These are phyloP conservation scores for Salix brachista DNA, from an alignment of 345 rosid genomes.

Conservation along the genomic window DNA sequence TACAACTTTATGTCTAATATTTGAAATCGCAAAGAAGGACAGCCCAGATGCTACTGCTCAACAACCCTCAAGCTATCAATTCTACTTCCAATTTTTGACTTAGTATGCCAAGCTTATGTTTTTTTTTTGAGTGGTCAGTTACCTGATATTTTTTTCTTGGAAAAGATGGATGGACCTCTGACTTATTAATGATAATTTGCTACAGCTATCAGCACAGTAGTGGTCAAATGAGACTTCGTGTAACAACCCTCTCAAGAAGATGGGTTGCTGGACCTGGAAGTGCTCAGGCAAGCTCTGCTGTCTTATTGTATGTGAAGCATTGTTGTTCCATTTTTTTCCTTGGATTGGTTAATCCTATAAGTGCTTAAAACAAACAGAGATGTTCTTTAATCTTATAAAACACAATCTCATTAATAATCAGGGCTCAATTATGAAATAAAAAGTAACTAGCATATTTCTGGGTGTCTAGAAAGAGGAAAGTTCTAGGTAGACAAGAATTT, in stretches of 20 bases:
- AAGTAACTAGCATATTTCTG: not conserved
- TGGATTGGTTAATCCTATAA: not conserved
- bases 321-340: not conserved
- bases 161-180: conserved; percentile 17
- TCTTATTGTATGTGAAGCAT: conserved; percentile 3
- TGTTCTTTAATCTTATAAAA: not conserved
- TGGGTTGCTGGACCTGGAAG: conserved; percentile 90
- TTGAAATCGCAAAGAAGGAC: conserved; percentile 78
- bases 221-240: conserved; percentile 91
- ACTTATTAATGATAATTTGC: conserved; percentile 21
- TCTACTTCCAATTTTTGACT: conserved; percentile 88
- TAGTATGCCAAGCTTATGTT: conserved; percentile 48
- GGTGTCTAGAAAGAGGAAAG: not conserved
- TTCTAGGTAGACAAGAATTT: not conserved
- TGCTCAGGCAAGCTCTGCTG: conserved; percentile 53
- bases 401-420: too few relatives aligned
- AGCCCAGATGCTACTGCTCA: conserved; percentile 55
- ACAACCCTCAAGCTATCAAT: conserved; percentile 72
- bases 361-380: not conserved
- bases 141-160: conserved; percentile 6
- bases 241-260: conserved; percentile 89
- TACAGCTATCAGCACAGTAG: conserved; percentile 76
- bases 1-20: conserved; percentile 77
- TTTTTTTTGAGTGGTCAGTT: not conserved
- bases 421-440: not conserved